Base-by-base conservation (phyloP, 1,139 yeast genomes). In the Lodderomyces pseudojiufengensis region DNA sequence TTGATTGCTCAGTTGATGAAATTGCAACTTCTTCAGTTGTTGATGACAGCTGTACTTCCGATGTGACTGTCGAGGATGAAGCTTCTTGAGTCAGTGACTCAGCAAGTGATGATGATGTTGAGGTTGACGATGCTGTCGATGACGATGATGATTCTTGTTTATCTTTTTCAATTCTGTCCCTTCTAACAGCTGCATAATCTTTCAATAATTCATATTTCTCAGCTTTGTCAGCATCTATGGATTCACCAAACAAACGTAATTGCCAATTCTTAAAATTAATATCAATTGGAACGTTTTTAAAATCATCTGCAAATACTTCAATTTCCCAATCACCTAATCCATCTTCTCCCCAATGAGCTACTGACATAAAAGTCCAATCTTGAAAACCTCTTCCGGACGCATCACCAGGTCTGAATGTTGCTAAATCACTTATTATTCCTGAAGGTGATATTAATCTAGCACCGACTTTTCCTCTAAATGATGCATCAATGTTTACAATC, bases 281-380 rank as follows among this genome's bases (percentile, higher is more conserved):
- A 6, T 57, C 56, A 44, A 55, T 58, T 12, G 41, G 37, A 3
- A 50, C 54, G 5, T 41, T 33, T 21, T 49, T 40, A 11, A 42
- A 41, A 9, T 48, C 49, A 20, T 51, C 52, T 7, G 55, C 52
- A 40, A 63, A 62, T 1, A 90, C 90, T 47, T 73, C 76, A 18
- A 92, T 53, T 24, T 63, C 77, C 98, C 98, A 94, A 11, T 76
- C 78, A 9, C 99, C 99, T 23, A 61, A 59, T 2, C 94, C 94
- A 1, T 58, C 44, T 55, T 88, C 97, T 24, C 96, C 97, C 97
- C 98, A 92, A 57, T 92, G 97, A 2, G 95, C 97, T 15, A 94
- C 97, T n/a, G 94, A 77, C 88, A 90, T 87, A 53, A 92, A 92
- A 1, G 88, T 84, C 99, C 99, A 94, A 46, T 83, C 70, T 8